phyloP scores from a whole-genome alignment of 1,139 yeast species.

The Blastobotrys serpentis region DNA sequence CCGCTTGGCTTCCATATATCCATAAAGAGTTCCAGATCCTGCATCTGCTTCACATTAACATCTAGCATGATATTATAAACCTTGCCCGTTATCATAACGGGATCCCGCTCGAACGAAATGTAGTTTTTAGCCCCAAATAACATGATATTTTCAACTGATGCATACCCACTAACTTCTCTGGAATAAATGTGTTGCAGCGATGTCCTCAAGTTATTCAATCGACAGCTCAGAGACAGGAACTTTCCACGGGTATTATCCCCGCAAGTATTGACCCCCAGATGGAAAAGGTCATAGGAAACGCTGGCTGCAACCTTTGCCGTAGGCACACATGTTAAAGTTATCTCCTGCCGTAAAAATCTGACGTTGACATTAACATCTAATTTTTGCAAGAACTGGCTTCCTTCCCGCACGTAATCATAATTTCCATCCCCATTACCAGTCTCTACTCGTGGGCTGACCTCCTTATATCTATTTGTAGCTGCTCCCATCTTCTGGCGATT shows the following conservation, averaged over 20 bases:
- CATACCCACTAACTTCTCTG: constrained; percentile 79
- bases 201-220: constrained; percentile 56
- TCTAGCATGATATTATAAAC: constrained; percentile 60
- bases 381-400: constrained; percentile 35
- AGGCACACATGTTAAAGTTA: constrained; percentile 86
- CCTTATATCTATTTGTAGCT: not conserved
- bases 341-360: constrained; percentile 66
- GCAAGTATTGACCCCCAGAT: constrained; percentile 55
- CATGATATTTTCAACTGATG: constrained; percentile 54
- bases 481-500: not conserved
- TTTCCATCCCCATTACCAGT: not conserved
- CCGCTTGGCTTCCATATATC: constrained; percentile 75
- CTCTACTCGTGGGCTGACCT: not conserved
- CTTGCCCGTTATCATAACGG: constrained; percentile 47
- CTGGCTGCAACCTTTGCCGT: constrained; percentile 89
- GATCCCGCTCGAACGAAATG: constrained; percentile 23
- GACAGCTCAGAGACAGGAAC: constrained; percentile 44
- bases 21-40: constrained; percentile 75
- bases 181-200: constrained; percentile 89
- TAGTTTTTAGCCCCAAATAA: constrained; percentile 37
- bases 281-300: constrained; percentile 67
- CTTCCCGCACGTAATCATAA: not conserved
- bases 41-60: constrained; percentile 78
- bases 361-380: constrained; percentile 66
- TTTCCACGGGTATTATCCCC: constrained; percentile 42